Base-by-base conservation (phyloP, 257 asterid genomes). In the Scutellaria galericulata region DNA sequence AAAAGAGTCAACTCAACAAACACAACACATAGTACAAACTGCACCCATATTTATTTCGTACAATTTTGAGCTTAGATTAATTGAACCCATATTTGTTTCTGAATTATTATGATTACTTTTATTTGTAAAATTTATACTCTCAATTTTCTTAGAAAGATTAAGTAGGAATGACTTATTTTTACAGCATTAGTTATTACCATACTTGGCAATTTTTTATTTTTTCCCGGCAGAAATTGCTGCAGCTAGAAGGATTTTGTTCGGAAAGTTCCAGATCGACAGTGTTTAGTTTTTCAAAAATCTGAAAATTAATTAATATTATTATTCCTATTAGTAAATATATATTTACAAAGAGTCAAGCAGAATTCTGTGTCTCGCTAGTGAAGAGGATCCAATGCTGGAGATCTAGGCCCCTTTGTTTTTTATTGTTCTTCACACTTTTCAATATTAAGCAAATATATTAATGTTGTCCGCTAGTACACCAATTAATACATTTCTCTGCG, bases 381-480 rank as follows among this genome's bases (percentile, higher is more conserved):
- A 14, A 77, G 82, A 81, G 82, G 64, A 77, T 81, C 82, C 85
- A 74, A 77, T 81, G 85, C 71, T 76, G 69, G 31, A 73, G 57
- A 68, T 11, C 4, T 39, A 20, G 55, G 27, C 11, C 37, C 52
- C 13, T 15, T 51, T 65, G 37, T 50, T 18, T 7, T 62, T 64
- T 46, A 71, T 71, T 65, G 45, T 53, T 61, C 46, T 59, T 70
- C 64, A 72, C 66, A 57, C 20, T 70, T 56, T 54, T 20, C 80
- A 31, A 70, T n/a, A 60, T 70, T 63, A 46, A 13, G 41, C n/a
- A n/a, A 46, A 54, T 46, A 65, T 39, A 37, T 62, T 48, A 5
- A 57, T 57, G 39, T 45, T 70, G 73, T 64, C 73, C 15, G 66
- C 55, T 47, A 62, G 63, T 54, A 22, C 64, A 61, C 8, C 60